These are phyloP conservation scores for Flaveria floridana DNA, from an alignment of 140 eudicot genomes.

Conservation along the genomic window DNA sequence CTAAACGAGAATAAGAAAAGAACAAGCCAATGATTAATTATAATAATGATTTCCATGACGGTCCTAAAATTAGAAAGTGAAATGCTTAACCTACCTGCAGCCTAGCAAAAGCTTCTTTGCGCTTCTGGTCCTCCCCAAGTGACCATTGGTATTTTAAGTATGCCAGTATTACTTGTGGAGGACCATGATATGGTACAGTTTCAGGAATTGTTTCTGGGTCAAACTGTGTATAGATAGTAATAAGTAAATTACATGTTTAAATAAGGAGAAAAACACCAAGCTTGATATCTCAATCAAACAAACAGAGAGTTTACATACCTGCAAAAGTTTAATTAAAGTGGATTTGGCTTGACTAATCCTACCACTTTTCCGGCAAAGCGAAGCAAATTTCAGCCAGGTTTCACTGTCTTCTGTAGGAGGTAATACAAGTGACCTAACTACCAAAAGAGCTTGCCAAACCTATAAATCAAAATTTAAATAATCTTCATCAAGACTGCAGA, in stretches of 20 bases:
- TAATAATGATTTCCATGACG: background rate
- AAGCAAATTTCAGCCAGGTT: slow-evolving; percentile 93
- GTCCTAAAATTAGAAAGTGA: background rate
- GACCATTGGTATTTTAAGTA: slow-evolving; percentile 93
- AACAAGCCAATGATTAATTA: background rate
- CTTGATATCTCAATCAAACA: background rate
- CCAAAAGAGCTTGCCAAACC: slow-evolving; percentile 99
- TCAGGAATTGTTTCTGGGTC: slow-evolving; percentile 93
- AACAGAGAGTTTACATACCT: slow-evolving; percentile 50
- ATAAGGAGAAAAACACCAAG: background rate
- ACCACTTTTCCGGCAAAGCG: slow-evolving; percentile 93
- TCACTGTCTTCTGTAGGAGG: slow-evolving; percentile 96
- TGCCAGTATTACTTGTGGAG: slow-evolving; percentile 88
- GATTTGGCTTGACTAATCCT: slow-evolving; percentile 91
- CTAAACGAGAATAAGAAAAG: slow-evolving; percentile 31
- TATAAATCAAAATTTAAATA: slow-evolving; percentile 26
- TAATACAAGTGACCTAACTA: slow-evolving; percentile 86
- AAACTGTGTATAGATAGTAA: slow-evolving; percentile 47
- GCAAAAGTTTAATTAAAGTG: slow-evolving; percentile 81
- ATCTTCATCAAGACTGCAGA: slow-evolving; percentile 14
- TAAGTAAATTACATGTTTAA: background rate
- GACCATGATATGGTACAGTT: slow-evolving; percentile 68
- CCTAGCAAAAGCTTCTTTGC: slow-evolving; percentile 84
- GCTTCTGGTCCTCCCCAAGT: slow-evolving; percentile 93
- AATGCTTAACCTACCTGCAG: slow-evolving; percentile 59